Percentiles rank a stretch among this genome's conserved stretches.
Evolutionary conservation across 768 basidiomycete species (phyloP).

Genomic region (Multifurca ochricompacta): DNA sequence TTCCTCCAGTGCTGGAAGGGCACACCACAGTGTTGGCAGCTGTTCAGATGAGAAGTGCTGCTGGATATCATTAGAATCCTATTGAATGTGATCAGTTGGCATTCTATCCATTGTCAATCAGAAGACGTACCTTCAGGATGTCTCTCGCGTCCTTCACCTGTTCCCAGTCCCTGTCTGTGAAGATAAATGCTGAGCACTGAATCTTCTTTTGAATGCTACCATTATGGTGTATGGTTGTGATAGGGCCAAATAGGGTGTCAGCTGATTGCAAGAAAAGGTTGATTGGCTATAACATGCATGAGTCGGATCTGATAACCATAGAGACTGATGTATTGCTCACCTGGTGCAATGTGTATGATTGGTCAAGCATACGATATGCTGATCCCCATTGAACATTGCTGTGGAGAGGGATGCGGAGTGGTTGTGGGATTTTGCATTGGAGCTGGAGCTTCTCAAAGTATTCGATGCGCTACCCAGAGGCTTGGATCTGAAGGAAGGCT

Average conservation of each 20-base stretch:
- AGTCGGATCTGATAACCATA: background rate
- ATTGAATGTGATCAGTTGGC: background rate
- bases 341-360: background rate
- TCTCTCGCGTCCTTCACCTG: constrained; percentile 10
- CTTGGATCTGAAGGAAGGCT: background rate
- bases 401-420: background rate
- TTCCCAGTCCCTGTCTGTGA: constrained; percentile 24
- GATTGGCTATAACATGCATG: constrained; percentile 6
- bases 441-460: background rate
- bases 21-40: constrained; percentile 24
- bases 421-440: background rate
- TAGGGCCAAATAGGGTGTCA: constrained; percentile 26
- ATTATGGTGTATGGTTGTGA: constrained; percentile 24
- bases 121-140: constrained; percentile 21
- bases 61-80: constrained; percentile 26
- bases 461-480: background rate
- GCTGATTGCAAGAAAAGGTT: constrained; percentile 23
- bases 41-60: constrained; percentile 25
- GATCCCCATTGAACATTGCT: background rate
- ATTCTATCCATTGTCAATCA: constrained; percentile 8
- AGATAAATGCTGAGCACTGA: constrained; percentile 24
- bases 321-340: background rate
- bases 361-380: background rate
- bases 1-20: constrained; percentile 26
- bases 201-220: constrained; percentile 23